Base-by-base conservation (phyloP, 2,329 filamentous ascomycete species). In the Pseudocercospora macadamiae region DNA sequence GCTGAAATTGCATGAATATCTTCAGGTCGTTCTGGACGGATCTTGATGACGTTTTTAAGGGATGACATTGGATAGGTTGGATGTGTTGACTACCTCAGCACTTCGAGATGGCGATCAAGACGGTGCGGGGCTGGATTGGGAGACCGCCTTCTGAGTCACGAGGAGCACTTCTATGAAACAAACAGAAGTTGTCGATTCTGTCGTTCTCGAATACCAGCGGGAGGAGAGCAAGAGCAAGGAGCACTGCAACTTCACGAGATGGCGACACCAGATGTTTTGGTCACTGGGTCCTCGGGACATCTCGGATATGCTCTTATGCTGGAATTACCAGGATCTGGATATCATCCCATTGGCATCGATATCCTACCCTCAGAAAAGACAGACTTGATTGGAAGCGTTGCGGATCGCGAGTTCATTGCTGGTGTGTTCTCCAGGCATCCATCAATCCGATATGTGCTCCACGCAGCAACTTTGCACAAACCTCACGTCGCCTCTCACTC, bases 381-480 rank as follows among this genome's bases (percentile, higher is more conserved):
- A 12, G 23, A 45, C 5, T 26, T 54, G 3, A 26, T 62, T 12
- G 61, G 64, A 10, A 60, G 55, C 8, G 47, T 65, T 28, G 45
- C 57, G 6, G 59, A 66, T 37, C 30, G 60, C 9, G 9, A 30
- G 1, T 53, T 66, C 12, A 34, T 62, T 34, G 23, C 55, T 3
- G 32, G 25, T n/a, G 56, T 55, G 1, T 56, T 62, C 37, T 10
- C 21, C 9, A 28, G 37, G 23, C 28, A 60, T 51, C 54, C 58
- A 2, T 51, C 54, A 1, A 21, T 65, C 3, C 61, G 54, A 16
- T 61, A 64, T 18, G 54, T 64, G n/a, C 34, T 64, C 7, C 64
- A 64, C 53, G 59, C 64, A 3, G 64, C 62, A 3, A 64, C 60
- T 14, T 49, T 66, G 3, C 64, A 66, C 55, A 66, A 66, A 37